phyloP scores from a whole-genome alignment of 139 green algal genomes.

The Deuterostichococcus epilithicus region DNA sequence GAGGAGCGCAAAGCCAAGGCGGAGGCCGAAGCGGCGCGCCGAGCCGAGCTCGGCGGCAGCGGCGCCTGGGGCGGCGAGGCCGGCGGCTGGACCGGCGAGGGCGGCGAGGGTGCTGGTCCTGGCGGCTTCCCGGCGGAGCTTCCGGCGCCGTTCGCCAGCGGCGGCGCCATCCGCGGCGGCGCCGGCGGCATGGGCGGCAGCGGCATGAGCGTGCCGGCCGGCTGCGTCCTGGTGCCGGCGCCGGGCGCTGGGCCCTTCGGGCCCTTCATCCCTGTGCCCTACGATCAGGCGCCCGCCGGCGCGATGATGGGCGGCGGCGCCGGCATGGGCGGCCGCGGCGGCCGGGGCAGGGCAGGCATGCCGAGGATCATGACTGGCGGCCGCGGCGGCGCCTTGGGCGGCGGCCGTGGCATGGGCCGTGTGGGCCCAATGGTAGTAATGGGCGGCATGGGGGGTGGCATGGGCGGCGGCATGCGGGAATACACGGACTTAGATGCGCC shows the following conservation, averaged over 20 bases:
- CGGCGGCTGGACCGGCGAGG: not conserved
- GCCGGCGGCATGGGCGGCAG: constrained; percentile 11
- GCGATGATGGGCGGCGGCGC: constrained; percentile 10
- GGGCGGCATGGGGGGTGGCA: constrained; percentile 21
- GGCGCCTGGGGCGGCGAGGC: not conserved
- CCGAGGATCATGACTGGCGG: constrained; percentile 7
- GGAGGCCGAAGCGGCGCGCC: not conserved
- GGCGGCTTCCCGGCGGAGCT: constrained; percentile 2
- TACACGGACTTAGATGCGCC: constrained; percentile 84
- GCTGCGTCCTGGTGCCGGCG: constrained; percentile 36
- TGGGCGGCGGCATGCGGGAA: constrained; percentile 38
- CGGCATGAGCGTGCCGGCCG: constrained; percentile 34
- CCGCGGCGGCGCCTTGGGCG: constrained; percentile 3
- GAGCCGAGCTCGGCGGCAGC: too few species aligned
- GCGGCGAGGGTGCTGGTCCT: not conserved
- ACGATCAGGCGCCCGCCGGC: constrained; percentile 19
- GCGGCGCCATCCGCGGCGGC: constrained; percentile 13
- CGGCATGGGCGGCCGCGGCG: constrained; percentile 9
- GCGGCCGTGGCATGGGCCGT: not conserved
- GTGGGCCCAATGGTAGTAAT: not conserved
- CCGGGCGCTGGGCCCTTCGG: constrained; percentile 39
- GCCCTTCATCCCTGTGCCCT: constrained; percentile 45
- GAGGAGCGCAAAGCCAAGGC: not conserved
- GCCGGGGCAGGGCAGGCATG: constrained; percentile 1
- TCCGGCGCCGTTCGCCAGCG: not conserved